These are phyloP conservation scores for Candida arabinofermentans DNA, from an alignment of 805 yeast genomes.

Conservation along the genomic window DNA sequence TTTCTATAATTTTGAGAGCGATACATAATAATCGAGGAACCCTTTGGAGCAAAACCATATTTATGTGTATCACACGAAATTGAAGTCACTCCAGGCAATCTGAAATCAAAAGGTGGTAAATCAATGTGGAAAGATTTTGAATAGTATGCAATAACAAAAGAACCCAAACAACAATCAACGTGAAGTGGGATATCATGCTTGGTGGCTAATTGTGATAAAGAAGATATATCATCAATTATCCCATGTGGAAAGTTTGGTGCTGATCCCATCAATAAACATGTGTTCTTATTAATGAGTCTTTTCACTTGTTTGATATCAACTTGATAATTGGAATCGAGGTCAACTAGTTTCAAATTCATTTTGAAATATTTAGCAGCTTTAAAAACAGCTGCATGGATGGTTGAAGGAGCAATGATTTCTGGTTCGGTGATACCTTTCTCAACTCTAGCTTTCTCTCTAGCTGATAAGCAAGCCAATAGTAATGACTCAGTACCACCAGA, in stretches of 20 bases:
- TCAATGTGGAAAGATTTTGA: slow-evolving; percentile 42
- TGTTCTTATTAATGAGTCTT: slow-evolving; percentile 67
- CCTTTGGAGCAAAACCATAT: slow-evolving; percentile 98
- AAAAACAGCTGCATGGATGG: slow-evolving; percentile 93
- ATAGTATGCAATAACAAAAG: slow-evolving; percentile 81
- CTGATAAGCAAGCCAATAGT: slow-evolving; percentile 80
- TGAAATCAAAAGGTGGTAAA: slow-evolving; percentile 70
- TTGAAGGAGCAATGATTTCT: slow-evolving; percentile 83
- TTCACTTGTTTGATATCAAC: slow-evolving; percentile 64
- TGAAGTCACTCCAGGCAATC: slow-evolving; percentile 90
- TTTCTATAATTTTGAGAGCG: slow-evolving; percentile 61
- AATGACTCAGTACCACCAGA: slow-evolving; percentile 96
- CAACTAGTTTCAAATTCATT: slow-evolving; percentile 78
- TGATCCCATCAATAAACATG: slow-evolving; percentile 83
- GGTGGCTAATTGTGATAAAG: slow-evolving; percentile 61
- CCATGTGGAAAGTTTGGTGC: slow-evolving; percentile 99
- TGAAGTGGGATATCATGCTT: slow-evolving; percentile 77
- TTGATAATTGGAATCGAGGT: slow-evolving; percentile 60
- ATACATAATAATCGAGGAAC: slow-evolving; percentile 90
- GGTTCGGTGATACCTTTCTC: slow-evolving; percentile 62
- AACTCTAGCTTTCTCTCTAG: slow-evolving; percentile 67
- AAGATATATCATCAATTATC: slow-evolving; percentile 82
- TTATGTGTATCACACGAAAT: slow-evolving; percentile 99
- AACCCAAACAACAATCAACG: slow-evolving; percentile 94
- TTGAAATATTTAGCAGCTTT: slow-evolving; percentile 91